These are phyloP conservation scores for Stagonosporopsis chrysanthemi DNA, from an alignment of 2,329 filamentous ascomycete genomes.

Conservation along the genomic window DNA sequence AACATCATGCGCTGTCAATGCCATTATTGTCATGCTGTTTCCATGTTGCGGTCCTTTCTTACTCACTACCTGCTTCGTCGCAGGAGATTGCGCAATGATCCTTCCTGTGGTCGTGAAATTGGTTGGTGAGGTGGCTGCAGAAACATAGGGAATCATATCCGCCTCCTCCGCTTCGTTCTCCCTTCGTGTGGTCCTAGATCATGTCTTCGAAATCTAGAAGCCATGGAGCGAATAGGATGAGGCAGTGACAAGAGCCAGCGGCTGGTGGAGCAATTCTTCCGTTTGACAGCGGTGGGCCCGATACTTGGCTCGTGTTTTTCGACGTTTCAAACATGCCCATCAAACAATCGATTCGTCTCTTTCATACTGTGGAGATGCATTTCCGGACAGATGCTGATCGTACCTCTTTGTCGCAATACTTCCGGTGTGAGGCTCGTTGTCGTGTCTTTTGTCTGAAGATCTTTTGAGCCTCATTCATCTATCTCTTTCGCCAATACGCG, in stretches of 20 bases:
- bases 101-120: conserved; percentile 16
- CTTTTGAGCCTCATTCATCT: not conserved
- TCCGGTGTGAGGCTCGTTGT: not conserved
- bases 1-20: conserved; percentile 35
- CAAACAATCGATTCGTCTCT: conserved; percentile 17
- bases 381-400: not conserved
- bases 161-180: conserved; percentile 1
- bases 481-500: conserved; percentile 1
- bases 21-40: conserved; percentile 4
- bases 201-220: conserved; percentile 17
- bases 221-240: conserved; percentile 9
- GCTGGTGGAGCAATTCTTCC: conserved; percentile 7
- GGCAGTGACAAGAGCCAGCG: not conserved
- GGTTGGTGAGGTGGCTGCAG: conserved; percentile 8
- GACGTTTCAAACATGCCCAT: conserved; percentile 17
- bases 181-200: conserved; percentile 10
- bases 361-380: conserved; percentile 1
- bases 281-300: conserved; percentile 9
- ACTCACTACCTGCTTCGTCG: not conserved
- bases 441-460: not conserved
- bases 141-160: not conserved
- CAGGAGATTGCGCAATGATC: conserved; percentile 12
- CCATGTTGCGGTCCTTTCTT: not conserved
- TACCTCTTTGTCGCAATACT: conserved; percentile 9
- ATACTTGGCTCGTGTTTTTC: conserved; percentile 8